These are phyloP conservation scores for Bothriochloa decipiens DNA, from an alignment of 176 grass and related monocot genomes.

Conservation along the genomic window DNA sequence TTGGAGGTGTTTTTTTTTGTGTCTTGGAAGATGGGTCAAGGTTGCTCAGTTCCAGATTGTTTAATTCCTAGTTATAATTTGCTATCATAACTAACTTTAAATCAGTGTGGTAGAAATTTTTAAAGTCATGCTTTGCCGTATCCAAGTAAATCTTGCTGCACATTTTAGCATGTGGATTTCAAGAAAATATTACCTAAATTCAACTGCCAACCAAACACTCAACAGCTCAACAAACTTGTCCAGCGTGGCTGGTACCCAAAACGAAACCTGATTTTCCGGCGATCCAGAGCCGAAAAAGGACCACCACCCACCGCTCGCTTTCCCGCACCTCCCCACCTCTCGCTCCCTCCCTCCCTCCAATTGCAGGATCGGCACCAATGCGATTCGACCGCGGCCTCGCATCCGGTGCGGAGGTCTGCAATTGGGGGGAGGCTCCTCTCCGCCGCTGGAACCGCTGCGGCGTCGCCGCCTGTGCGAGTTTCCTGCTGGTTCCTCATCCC, in stretches of 20 bases:
- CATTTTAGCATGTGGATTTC: not conserved
- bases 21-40: not conserved
- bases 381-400: constrained; percentile 40
- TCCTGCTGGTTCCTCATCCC: constrained; percentile 24
- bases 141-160: not conserved
- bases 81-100: not conserved
- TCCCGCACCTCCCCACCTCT: not conserved
- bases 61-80: not conserved
- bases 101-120: not conserved
- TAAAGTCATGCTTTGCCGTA: not conserved
- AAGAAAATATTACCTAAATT: not conserved
- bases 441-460: constrained; percentile 19
- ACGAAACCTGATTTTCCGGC: constrained; percentile 6
- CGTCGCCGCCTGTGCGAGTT: constrained; percentile 3
- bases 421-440: constrained; percentile 22
- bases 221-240: not conserved
- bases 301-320: constrained; percentile 20
- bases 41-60: not conserved
- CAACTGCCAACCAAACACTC: not conserved
- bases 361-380: constrained; percentile 42
- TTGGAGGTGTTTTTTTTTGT: not conserved
- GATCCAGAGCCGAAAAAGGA: constrained; percentile 9
- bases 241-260: not conserved
- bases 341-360: constrained; percentile 6
- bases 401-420: constrained; percentile 39